These are phyloP conservation scores for Dispira simplex DNA, from an alignment of 192 early-diverging fungal genomes.

Conservation along the genomic window DNA sequence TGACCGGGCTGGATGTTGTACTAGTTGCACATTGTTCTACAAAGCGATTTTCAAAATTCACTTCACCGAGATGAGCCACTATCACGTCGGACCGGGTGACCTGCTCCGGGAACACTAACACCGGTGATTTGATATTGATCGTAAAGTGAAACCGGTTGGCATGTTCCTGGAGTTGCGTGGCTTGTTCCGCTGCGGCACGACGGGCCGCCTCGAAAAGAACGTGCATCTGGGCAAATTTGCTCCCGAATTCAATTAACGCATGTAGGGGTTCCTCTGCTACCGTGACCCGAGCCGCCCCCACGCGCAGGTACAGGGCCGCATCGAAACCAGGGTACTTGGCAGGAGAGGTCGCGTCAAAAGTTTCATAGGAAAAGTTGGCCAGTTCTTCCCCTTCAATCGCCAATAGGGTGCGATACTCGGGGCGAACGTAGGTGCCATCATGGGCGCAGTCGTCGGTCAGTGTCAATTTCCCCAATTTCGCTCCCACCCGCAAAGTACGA, in stretches of 20 bases:
- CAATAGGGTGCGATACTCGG: slow-evolving; percentile 37
- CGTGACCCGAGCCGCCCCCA: slow-evolving; percentile 66
- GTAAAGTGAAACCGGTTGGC: slow-evolving; percentile 72
- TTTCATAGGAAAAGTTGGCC: slow-evolving; percentile 80
- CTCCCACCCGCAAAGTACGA: slow-evolving; percentile 39
- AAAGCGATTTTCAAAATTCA: slow-evolving; percentile 70
- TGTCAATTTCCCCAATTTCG: slow-evolving; percentile 55
- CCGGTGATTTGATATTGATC: slow-evolving; percentile 67
- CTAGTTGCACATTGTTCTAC: slow-evolving; percentile 1
- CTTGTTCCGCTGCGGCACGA: slow-evolving; percentile 60
- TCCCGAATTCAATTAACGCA: slow-evolving; percentile 60
- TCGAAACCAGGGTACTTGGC: slow-evolving; percentile 75
- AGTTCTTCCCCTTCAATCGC: slow-evolving; percentile 78
- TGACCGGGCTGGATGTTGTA: background rate
- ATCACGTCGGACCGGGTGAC: slow-evolving; percentile 43
- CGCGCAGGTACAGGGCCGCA: slow-evolving; percentile 48
- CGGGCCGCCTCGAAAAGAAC: slow-evolving; percentile 77
- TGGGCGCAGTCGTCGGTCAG: slow-evolving; percentile 44
- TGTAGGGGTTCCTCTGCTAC: slow-evolving; percentile 63
- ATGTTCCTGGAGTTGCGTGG: slow-evolving; percentile 58
- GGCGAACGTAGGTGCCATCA: background rate
- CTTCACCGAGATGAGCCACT: slow-evolving; percentile 68
- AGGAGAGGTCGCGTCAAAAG: slow-evolving; percentile 34
- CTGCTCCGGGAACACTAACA: slow-evolving; percentile 63
- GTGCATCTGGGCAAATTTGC: slow-evolving; percentile 81